Evolutionary conservation across 352 stramenopile species (phyloP), one percentile per base, ranked within the genome.

Genomic region (Lagenidium sp.): DNA sequence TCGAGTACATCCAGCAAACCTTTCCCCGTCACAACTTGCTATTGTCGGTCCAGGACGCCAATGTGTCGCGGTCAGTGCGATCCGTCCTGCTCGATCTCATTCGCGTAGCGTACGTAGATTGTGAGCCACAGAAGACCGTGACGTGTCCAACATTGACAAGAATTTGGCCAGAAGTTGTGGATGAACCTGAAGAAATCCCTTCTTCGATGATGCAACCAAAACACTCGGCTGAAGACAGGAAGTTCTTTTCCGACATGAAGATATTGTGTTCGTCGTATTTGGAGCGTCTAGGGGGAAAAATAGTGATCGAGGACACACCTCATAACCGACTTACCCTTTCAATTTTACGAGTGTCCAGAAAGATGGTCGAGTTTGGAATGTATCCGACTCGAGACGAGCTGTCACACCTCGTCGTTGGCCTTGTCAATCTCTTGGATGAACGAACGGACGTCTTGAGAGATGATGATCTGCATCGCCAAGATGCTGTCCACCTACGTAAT

Each of bases 331-430:
- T 87, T 7, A 73, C 63, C 0, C 60, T 87, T 11, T 50, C 75
- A 3, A 60, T 83, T 34, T 23, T 85, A 20, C 68, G 68, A 6
- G 46, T 74, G 23, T 73, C 49, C 36, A 60, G 63, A 37, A 85
- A 82, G 35, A 53, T 87, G 53, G 55, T 81, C 7, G 63, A 75
- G 41, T 87, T 85, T 52, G 75, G 71, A 2, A 83, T 87, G 55
- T 83, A 77, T 28, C 43, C 57, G 16, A 62, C 64, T 0, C 56
- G 79, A 32, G 42, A 64, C 11, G 67, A 83, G 16, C 39, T 87
- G 3, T 38, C 41, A 29, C 32, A 18, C 7, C 49, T 75, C 6
- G 53, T 75, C 4, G 21, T 22, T 4, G 44, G 39, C 3, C 52
- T 75, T 6, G 50, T 66, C 0, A 50, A 68, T 18, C 26, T 75